Conservation (phyloP, 2,329 filamentous ascomycete genomes). For the Fusarium sp. region DNA sequence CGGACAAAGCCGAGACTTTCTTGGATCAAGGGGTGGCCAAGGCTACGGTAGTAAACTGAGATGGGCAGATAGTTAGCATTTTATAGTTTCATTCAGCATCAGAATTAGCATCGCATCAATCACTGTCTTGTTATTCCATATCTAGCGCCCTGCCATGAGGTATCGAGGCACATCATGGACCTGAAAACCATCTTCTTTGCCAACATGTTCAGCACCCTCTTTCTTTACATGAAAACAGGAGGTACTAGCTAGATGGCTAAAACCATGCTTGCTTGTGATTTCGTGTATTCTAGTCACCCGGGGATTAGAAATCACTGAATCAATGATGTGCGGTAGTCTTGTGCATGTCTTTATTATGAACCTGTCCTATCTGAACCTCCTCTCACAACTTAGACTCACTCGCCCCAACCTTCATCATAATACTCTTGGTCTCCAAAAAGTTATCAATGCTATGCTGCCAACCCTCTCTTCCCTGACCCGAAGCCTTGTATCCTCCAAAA, state of each 20-base stretch:
- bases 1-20: not conserved
- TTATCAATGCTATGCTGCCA: constrained; percentile 34
- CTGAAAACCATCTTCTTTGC: not conserved
- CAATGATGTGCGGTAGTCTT: not conserved
- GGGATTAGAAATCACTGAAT: not conserved
- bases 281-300: too few species aligned
- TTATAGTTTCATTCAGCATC: not conserved
- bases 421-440: constrained; percentile 38
- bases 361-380: not conserved
- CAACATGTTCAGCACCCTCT: too few species aligned
- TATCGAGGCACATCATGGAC: too few species aligned
- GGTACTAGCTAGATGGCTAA: accelerated
- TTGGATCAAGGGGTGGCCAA: not conserved
- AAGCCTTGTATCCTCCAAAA: constrained; percentile 34
- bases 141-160: too few species aligned
- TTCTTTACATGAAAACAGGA: not conserved
- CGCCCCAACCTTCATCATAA: constrained; percentile 35
- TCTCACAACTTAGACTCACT: constrained; percentile 13
- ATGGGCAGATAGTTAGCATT: not conserved
- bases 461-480: constrained; percentile 28
- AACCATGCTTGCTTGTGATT: too few species aligned
- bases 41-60: not conserved
- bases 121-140: not conserved
- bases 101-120: not conserved
- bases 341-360: not conserved